phyloP scores from a whole-genome alignment of 2,329 filamentous ascomycete species.

The Arthrinium puccinioides region DNA sequence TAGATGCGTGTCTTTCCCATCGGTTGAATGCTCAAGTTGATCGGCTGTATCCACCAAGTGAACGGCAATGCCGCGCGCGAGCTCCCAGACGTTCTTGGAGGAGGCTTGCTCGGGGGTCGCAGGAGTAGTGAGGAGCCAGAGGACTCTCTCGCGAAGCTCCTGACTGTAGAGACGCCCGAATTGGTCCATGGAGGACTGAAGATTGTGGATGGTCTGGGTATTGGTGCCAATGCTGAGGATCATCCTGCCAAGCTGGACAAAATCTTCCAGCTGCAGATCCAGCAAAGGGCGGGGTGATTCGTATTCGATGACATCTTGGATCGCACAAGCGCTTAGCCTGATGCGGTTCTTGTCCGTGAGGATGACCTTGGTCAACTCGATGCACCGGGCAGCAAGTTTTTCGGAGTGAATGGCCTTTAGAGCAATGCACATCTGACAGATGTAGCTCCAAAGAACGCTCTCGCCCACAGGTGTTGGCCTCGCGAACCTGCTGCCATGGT shows the following conservation, averaged over 20 bases:
- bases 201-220: slow-evolving; percentile 52
- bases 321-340: slow-evolving; percentile 77
- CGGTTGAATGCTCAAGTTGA: slow-evolving; percentile 69
- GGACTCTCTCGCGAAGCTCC: slow-evolving; percentile 70
- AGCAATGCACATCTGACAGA: slow-evolving; percentile 84
- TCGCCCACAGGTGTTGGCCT: slow-evolving; percentile 53
- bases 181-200: slow-evolving; percentile 66
- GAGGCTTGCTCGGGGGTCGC: slow-evolving; percentile 30
- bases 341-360: slow-evolving; percentile 86
- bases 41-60: slow-evolving; percentile 73
- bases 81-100: slow-evolving; percentile 69
- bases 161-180: slow-evolving; percentile 69
- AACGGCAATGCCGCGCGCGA: slow-evolving; percentile 69
- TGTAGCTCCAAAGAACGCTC: slow-evolving; percentile 79
- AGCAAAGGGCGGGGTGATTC: slow-evolving; percentile 60
- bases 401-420: slow-evolving; percentile 77
- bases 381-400: slow-evolving; percentile 75
- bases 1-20: slow-evolving; percentile 66
- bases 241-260: slow-evolving; percentile 75
- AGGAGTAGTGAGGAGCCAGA: slow-evolving; percentile 70
- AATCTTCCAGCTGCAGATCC: slow-evolving; percentile 82
- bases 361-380: slow-evolving; percentile 83
- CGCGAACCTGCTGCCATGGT: slow-evolving; percentile 36
- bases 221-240: slow-evolving; percentile 77
- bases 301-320: slow-evolving; percentile 83